These are phyloP conservation scores for Microcos paniculata DNA, from an alignment of 345 rosid genomes.

Conservation along the genomic window DNA sequence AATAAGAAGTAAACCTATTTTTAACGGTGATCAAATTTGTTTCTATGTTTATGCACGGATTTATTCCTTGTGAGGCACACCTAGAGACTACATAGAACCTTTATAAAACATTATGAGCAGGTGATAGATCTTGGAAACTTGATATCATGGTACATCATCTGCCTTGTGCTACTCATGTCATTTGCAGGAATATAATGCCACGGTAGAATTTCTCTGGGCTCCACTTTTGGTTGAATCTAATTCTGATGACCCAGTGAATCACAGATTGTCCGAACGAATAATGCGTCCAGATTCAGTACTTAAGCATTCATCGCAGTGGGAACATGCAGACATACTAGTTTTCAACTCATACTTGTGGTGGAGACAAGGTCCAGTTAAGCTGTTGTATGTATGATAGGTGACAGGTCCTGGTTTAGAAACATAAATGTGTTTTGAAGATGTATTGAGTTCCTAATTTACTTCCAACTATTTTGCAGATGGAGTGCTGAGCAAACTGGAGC, in stretches of 20 bases:
- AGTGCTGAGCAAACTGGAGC: constrained; percentile 56
- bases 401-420: constrained; percentile 8
- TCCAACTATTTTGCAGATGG: constrained; percentile 62
- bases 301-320: constrained; percentile 86
- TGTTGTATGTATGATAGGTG: constrained; percentile 46
- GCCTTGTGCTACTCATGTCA: neutral
- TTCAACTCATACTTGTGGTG: constrained; percentile 98
- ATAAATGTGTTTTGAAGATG: neutral
- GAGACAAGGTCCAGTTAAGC: constrained; percentile 94
- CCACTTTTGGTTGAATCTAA: constrained; percentile 95
- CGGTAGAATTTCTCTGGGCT: constrained; percentile 93
- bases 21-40: neutral
- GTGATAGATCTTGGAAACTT: constrained; percentile 4
- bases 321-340: constrained; percentile 82
- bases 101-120: neutral
- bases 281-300: constrained; percentile 89
- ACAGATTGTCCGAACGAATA: constrained; percentile 69
- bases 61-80: neutral
- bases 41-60: neutral
- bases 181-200: constrained; percentile 85
- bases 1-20: neutral
- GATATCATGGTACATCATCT: neutral
- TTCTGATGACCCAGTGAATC: constrained; percentile 98
- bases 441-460: neutral
- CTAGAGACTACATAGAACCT: neutral